Conservation (phyloP, 139 green algal species). For the Chlamydomonas sp. region DNA sequence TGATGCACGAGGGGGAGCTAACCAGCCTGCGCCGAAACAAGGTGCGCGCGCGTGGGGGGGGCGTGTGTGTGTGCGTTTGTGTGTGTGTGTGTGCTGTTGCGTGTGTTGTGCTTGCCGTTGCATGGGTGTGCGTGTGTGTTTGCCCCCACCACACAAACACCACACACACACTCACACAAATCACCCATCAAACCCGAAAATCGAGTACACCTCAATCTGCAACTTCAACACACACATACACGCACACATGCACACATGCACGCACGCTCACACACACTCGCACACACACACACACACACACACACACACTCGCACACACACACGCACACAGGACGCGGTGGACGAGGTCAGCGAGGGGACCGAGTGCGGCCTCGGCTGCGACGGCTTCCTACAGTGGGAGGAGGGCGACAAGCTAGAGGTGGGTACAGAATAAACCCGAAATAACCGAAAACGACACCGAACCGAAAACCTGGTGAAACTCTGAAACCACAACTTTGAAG, state of each 20-base stretch:
- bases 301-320: too few species aligned
- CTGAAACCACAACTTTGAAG: too few species aligned
- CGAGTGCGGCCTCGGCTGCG: slow-evolving; percentile 75
- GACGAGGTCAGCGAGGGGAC: slow-evolving; percentile 33
- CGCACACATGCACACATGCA: background rate
- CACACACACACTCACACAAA: background rate
- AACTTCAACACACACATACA: too few species aligned
- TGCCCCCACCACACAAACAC: background rate
- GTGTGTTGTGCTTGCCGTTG: background rate
- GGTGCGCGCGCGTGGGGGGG: slow-evolving; percentile 60
- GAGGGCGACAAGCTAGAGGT: slow-evolving; percentile 53
- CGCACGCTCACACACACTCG: background rate
- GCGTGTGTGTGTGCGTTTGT: background rate
- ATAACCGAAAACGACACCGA: too few species aligned
- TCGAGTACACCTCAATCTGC: background rate
- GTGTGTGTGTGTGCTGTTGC: background rate
- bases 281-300: background rate
- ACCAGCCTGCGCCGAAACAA: slow-evolving; percentile 79
- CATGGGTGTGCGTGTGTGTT: background rate
- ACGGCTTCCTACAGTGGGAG: slow-evolving; percentile 67
- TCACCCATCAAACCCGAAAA: background rate
- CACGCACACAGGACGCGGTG: too few species aligned
- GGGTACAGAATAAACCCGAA: too few species aligned
- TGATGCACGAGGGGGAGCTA: slow-evolving; percentile 71
- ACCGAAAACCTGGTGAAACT: too few species aligned